Base-by-base conservation (phyloP, 768 basidiomycete species). In the Naganishia randhawae region DNA sequence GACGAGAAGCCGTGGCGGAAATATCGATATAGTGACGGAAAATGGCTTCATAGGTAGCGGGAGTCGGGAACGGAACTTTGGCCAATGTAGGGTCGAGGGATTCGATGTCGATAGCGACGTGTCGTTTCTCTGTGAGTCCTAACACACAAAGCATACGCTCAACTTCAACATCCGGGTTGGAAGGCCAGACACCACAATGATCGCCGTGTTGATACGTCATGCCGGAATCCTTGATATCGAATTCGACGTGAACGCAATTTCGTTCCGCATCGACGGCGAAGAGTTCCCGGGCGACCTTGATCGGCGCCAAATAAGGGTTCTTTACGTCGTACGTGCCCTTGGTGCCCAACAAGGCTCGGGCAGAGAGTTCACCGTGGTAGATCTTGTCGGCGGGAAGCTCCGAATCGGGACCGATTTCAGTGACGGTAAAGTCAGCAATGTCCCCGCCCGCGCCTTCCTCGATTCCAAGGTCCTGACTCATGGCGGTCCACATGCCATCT, bases 131-230 rank as follows among this genome's bases (percentile, higher is more conserved):
- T 71, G 85, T 84, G 13, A 99, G 84, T 29, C 93, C 95, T 54
- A 99, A 87, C 45, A 88, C 85, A 70, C 86, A 88, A 22, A 99
- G 85, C 29, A 96, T 85, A 66, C 94, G 88, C 63, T 91, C 87
- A 50, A 98, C 93, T 75, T 98, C 94, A 52, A 88, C 78, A 70
- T 96, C 91, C 9, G 95, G 86, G 81, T 99, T 99, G 66, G 87
- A 86, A 14, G 96, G 95, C 95, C 95, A 99, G 63, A 99, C 86
- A 68, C 92, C 96, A 72, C 96, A 88, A 76, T 99, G 96, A 79
- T 99, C 96, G 64, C 96, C 96, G 69, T 97, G 93, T 79, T 98
- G 95, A 80, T 99, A 99, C n/a, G 89, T 91, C 75, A 98, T 91
- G 42, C 94, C 94, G 50, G 93, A 93, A 19, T 91, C 91, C 81